phyloP scores from a whole-genome alignment of 1,139 yeast genomes.

The Hyphopichia wangnamkhiaoensis region DNA sequence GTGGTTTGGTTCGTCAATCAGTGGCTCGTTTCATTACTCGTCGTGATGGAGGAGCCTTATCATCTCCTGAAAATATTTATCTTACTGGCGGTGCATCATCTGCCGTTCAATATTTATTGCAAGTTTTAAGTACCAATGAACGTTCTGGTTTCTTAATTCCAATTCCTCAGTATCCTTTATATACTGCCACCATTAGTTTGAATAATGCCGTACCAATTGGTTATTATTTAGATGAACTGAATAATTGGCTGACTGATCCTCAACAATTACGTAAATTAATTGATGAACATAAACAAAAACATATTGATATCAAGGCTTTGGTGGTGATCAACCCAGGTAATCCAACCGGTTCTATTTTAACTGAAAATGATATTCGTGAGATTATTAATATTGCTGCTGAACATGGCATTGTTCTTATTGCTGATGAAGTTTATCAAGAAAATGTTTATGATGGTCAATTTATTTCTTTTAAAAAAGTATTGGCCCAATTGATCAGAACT shows the following conservation, averaged over 20 bases:
- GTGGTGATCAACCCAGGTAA: slow-evolving; percentile 98
- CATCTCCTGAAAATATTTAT: slow-evolving; percentile 72
- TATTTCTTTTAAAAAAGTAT: slow-evolving; percentile 66
- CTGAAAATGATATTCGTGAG: slow-evolving; percentile 63
- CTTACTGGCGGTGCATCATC: slow-evolving; percentile 93
- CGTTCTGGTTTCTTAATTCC: slow-evolving; percentile 88
- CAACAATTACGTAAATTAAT: slow-evolving; percentile 61
- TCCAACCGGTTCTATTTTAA: slow-evolving; percentile 89
- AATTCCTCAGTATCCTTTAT: slow-evolving; percentile 95
- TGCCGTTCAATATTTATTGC: slow-evolving; percentile 77
- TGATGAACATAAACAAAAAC: slow-evolving; percentile 49
- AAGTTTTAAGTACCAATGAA: slow-evolving; percentile 65
- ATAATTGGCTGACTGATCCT: slow-evolving; percentile 83
- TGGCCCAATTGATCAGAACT: slow-evolving; percentile 58
- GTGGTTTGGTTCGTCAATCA: slow-evolving; percentile 64
- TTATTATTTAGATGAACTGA: slow-evolving; percentile 79
- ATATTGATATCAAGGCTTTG: slow-evolving; percentile 70
- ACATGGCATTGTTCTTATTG: slow-evolving; percentile 80
- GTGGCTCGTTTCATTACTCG: slow-evolving; percentile 77
- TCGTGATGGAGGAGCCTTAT: slow-evolving; percentile 50
- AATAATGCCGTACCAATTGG: slow-evolving; percentile 82
- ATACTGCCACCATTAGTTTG: slow-evolving; percentile 87
- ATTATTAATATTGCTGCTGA: slow-evolving; percentile 80
- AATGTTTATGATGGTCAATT: slow-evolving; percentile 74
- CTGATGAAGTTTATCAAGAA: slow-evolving; percentile 98